Conservation (phyloP, 306 rosid genomes). For the Hippophae gyantsensis region DNA sequence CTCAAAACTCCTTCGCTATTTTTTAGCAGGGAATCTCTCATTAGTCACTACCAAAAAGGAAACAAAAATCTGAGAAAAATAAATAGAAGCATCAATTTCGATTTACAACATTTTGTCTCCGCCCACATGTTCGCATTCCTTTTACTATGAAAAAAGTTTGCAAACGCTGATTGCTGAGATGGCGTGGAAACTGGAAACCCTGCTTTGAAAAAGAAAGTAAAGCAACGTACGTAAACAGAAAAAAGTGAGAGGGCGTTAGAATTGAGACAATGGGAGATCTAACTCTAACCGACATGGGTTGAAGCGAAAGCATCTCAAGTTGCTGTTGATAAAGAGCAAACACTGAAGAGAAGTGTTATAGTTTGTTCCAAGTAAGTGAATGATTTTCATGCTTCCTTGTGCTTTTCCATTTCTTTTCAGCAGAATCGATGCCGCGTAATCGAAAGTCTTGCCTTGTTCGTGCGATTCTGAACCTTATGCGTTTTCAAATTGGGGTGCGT, state of each 20-base stretch:
- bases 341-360: neutral
- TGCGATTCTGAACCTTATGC: neutral
- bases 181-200: constrained; percentile 25
- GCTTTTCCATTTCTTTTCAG: neutral
- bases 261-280: constrained; percentile 25
- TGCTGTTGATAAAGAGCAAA: constrained; percentile 20
- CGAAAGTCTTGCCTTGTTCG: neutral
- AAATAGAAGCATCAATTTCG: constrained; percentile 4
- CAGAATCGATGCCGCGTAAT: constrained; percentile 3
- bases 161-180: constrained; percentile 24
- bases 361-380: constrained; percentile 25
- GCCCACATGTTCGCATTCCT: constrained; percentile 15
- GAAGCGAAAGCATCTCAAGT: constrained; percentile 38
- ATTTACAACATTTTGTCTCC: constrained; percentile 1
- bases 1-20: too few species aligned
- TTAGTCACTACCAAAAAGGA: neutral
- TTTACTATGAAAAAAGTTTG: constrained; percentile 29
- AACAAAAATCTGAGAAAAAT: neutral
- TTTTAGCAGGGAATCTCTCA: too few species aligned
- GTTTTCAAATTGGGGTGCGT: too few species aligned
- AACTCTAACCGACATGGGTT: constrained; percentile 55
- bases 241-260: constrained; percentile 6
- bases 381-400: neutral
- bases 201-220: constrained; percentile 24
- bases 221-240: constrained; percentile 14